Evolutionary conservation across 2,329 filamentous ascomycete species (phyloP), one percentile per base, ranked within the genome.

Genomic region (Penicillium janthinellum): DNA sequence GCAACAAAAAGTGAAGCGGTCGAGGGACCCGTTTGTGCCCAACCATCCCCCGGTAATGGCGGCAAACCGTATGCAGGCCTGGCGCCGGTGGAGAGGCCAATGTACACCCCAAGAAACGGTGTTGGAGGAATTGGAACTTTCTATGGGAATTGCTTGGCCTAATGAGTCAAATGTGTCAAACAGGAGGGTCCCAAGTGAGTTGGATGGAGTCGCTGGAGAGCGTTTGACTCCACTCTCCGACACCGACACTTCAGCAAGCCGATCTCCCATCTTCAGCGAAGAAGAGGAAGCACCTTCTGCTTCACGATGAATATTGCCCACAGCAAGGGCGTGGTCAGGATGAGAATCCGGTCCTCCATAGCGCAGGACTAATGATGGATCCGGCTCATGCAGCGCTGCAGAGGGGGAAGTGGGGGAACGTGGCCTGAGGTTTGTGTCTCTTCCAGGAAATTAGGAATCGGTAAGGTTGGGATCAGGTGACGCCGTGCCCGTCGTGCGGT

Each of bases 21-120:
- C 60, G 54, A 66, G 58, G 61, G 50, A 56, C 57, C 47, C 53
- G 69, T 74, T 70, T 66, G 66, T 75, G 71, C 72, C 65, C 65
- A 67, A 68, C 64, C 58, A 59, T 49, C 44, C 60, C 65, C 63
- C 66, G 64, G 61, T 54, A 62, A 63, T 37, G 58, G 64, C 67
- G 66, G 66, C 64, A 70, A 70, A 71, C 61, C 54, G 56, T 63
- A 64, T 66, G 64, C 65, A 70, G 47, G 59, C 64, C 60, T 66
- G 60, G 64, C 60, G 57, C 52, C 37, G 55, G 64, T 65, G 65
- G 63, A 53, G 67, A 70, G 65, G 60, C 61, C 59, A 62, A 57
- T 49, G 54, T 53, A 56, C 60, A 51, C 47, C 44, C 57, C 50
- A 63, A 54, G 15, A 50, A 56, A 58, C 41, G 56, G 49, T 52